Evolutionary conservation across 2,329 filamentous ascomycete genomes (phyloP), one percentile per base, ranked within the genome.

Genomic region (Cordyceps pruinosa): DNA sequence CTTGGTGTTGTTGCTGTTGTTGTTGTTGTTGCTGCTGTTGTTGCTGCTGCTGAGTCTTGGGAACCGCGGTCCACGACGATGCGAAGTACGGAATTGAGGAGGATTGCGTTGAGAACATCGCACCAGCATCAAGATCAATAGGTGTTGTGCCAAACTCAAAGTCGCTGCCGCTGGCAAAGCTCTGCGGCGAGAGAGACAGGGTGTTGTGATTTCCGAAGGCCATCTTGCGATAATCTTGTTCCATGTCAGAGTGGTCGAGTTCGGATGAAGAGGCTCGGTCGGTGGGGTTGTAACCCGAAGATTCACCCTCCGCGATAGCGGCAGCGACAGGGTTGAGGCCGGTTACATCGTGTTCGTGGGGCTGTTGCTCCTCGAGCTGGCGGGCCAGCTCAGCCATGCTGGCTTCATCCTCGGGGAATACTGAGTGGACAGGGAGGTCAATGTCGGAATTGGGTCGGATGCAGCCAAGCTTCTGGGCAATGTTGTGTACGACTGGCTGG

Each of bases 401-500:
- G 13, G 78, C 75, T 65, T 83, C 81, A 63, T 83, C 80, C 66
- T 86, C 82, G 55, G 83, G 83, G 66, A 86, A 85, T 26, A 82
- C 75, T 2, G 78, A 77, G 61, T 82, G 78, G 23, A 79, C 75
- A 21, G 81, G 81, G 50, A 83, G 72, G 67, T 85, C 76, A 67
- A 81, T 76, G 64, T 86, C 83, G 65, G 77, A 80, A 63, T 84
- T 83, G 19, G 80, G 81, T 56, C 83, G 78, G 64, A 86, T 83
- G 72, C 82, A 85, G 47, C 83, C 82, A 28, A 86, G 79, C 69
- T 80, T 84, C 61, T 80, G 78, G 34, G 83, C 82, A 59, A 86
- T 86, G 66, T 85, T 80, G 70, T 86, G 83, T 55, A 86, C 83
- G 26, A 86, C 77, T 3, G 83, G 83, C 63, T 83, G 80, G 34